These are phyloP conservation scores for Citrullus mucosospermus DNA, from an alignment of 306 rosid genomes.

Conservation along the genomic window DNA sequence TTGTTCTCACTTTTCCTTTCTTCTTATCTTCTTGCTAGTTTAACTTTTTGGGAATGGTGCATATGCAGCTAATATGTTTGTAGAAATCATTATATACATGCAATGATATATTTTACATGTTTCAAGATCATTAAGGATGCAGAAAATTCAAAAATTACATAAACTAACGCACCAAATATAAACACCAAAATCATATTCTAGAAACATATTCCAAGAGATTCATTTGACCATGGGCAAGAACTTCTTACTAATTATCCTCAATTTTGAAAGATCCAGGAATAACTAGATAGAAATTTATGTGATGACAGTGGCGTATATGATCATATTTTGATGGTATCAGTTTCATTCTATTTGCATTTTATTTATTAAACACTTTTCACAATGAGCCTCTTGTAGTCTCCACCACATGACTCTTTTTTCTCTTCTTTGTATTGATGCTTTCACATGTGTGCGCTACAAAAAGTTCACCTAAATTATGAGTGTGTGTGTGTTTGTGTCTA, in stretches of 20 bases:
- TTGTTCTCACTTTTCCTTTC: neutral
- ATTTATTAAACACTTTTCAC: neutral
- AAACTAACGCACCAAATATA: neutral
- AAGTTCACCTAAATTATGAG: neutral
- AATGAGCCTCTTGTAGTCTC: neutral
- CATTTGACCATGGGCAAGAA: neutral
- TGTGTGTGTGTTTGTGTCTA: neutral
- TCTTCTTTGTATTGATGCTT: neutral
- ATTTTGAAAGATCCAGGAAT: neutral
- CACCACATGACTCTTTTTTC: neutral
- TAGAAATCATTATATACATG: neutral
- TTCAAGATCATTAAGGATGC: neutral
- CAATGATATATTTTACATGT: neutral
- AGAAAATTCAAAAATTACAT: neutral
- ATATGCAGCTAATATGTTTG: neutral
- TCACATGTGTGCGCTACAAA: neutral
- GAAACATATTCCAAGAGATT: neutral
- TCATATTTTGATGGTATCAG: neutral
- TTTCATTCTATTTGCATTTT: neutral
- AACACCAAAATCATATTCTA: neutral
- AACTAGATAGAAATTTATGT: neutral
- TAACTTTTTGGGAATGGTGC: neutral
- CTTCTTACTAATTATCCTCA: neutral
- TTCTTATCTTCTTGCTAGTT: neutral
- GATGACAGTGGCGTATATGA: neutral